phyloP scores from a whole-genome alignment of 2,329 filamentous ascomycete species.

The Cercospora sesami region DNA sequence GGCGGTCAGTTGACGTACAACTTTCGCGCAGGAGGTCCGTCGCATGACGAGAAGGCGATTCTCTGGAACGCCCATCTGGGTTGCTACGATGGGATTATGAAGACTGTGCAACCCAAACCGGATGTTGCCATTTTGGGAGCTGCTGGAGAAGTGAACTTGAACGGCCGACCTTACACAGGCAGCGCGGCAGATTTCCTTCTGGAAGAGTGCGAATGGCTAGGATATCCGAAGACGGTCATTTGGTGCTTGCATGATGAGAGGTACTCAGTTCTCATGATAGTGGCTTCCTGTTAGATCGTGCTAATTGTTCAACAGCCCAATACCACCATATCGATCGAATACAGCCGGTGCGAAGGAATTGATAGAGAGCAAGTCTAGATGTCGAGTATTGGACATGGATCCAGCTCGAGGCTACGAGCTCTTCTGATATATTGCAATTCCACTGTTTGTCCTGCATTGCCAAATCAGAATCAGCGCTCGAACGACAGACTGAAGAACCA shows the following conservation, averaged over 20 bases:
- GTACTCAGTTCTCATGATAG: neutral
- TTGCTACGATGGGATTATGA: neutral
- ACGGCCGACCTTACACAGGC: neutral
- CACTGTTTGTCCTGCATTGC: too few relatives aligned
- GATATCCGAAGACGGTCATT: neutral
- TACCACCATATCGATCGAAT: neutral
- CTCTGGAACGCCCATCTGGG: slow-evolving; percentile 1
- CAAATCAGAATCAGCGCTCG: too few relatives aligned
- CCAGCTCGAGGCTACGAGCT: neutral
- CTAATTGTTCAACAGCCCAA: neutral
- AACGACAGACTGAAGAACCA: too few relatives aligned
- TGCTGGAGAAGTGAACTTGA: neutral
- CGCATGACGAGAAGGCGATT: neutral
- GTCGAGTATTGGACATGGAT: neutral
- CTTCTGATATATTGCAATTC: neutral
- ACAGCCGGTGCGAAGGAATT: neutral
- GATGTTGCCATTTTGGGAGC: neutral
- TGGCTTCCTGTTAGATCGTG: neutral
- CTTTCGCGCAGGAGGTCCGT: neutral
- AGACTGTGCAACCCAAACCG: neutral
- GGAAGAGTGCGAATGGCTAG: neutral
- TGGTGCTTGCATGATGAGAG: slow-evolving; percentile 8
- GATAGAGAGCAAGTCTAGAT: neutral
- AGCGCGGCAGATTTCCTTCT: neutral
- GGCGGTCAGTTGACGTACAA: slow-evolving; percentile 1